These are phyloP conservation scores for Rubroshorea leprosula DNA, from an alignment of 345 rosid species.

Conservation along the genomic window DNA sequence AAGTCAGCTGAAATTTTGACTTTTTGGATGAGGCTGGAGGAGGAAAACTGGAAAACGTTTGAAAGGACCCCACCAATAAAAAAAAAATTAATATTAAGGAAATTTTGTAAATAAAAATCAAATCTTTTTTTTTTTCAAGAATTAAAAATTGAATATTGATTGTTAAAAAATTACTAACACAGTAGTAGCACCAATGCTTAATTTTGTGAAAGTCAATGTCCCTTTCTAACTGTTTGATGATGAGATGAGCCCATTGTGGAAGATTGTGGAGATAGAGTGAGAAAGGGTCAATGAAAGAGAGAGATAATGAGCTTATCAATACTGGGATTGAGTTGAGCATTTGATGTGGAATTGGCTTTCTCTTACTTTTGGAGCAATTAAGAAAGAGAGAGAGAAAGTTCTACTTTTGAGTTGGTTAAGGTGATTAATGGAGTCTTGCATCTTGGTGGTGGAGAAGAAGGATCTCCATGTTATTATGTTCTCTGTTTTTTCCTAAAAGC, in stretches of 20 bases:
- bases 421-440: slow-evolving; percentile 16
- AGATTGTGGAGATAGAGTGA: slow-evolving; percentile 22
- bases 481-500: slow-evolving; percentile 17
- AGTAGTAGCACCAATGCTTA: slow-evolving; percentile 13
- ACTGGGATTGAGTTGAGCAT: slow-evolving; percentile 19
- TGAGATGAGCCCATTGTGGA: slow-evolving; percentile 16
- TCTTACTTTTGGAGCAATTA: slow-evolving; percentile 25
- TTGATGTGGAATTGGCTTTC: too few species aligned
- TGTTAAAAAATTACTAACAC: too few species aligned
- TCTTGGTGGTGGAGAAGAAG: slow-evolving; percentile 13
- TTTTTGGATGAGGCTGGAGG: slow-evolving; percentile 13
- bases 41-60: background rate
- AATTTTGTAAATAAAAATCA: slow-evolving; percentile 1
- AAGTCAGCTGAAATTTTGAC: slow-evolving; percentile 41
- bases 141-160: too few species aligned
- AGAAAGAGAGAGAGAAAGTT: slow-evolving; percentile 12
- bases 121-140: too few species aligned
- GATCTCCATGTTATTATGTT: slow-evolving; percentile 4
- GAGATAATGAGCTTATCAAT: slow-evolving; percentile 18
- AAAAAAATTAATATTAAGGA: background rate
- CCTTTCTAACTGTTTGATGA: slow-evolving; percentile 38
- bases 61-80: slow-evolving; percentile 19
- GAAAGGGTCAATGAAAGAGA: slow-evolving; percentile 21
- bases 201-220: slow-evolving; percentile 56
- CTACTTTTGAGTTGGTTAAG: slow-evolving; percentile 14